phyloP scores from a whole-genome alignment of 2,329 filamentous ascomycete species.

The Podosphaera aphanis region DNA sequence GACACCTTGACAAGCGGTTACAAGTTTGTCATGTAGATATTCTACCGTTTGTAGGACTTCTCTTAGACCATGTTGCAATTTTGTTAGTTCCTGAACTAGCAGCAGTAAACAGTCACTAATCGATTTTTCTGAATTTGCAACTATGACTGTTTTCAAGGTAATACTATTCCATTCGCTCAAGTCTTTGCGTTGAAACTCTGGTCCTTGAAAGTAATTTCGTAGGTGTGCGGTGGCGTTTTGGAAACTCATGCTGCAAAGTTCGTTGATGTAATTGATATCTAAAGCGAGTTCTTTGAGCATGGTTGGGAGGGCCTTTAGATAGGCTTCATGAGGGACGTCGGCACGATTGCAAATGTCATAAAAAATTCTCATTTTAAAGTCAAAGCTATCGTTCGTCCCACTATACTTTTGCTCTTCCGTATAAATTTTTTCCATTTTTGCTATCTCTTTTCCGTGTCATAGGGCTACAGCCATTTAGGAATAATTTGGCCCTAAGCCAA shows the following conservation, averaged over 20 bases:
- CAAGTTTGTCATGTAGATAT: slow-evolving; percentile 1
- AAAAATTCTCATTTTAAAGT: slow-evolving; percentile 1
- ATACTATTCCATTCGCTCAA: slow-evolving; percentile 2
- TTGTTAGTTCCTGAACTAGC: not conserved
- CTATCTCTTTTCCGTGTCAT: not conserved
- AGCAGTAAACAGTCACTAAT: not conserved
- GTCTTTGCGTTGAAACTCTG: not conserved
- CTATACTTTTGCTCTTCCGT: not conserved
- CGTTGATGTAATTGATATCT: slow-evolving; percentile 1
- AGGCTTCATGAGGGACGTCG: not conserved
- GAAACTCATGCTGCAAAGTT: slow-evolving; percentile 1
- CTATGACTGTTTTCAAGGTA: not conserved
- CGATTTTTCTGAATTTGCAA: slow-evolving; percentile 1
- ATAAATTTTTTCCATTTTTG: not conserved
- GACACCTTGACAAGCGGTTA: slow-evolving; percentile 1
- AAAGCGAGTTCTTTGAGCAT: slow-evolving; percentile 2
- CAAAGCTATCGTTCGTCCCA: not conserved
- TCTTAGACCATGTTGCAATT: slow-evolving; percentile 1
- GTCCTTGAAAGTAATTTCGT: slow-evolving; percentile 3
- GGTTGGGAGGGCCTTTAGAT: not conserved
- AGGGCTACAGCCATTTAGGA: no score
- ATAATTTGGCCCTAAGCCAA: no score
- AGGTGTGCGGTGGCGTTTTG: not conserved
- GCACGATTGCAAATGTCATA: slow-evolving; percentile 1
- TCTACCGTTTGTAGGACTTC: not conserved